Evolutionary conservation across 768 basidiomycete genomes (phyloP).

Genomic region (Amylocystis lapponica): DNA sequence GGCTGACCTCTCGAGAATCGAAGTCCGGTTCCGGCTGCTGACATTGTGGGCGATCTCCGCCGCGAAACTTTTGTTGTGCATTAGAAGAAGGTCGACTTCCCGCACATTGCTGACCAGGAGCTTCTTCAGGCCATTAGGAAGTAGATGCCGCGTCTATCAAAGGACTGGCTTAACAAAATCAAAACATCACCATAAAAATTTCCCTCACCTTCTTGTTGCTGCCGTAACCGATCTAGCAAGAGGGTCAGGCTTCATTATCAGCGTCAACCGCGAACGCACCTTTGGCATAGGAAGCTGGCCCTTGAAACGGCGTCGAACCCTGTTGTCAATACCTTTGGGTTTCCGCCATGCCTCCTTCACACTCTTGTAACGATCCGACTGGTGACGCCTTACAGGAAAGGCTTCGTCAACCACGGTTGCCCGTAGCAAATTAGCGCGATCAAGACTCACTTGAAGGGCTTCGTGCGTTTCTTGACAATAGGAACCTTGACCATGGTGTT

Average conservation of each 20-base stretch:
- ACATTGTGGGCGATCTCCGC: slow-evolving; percentile 97
- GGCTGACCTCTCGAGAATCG: slow-evolving; percentile 84
- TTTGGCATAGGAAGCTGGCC: slow-evolving; percentile 96
- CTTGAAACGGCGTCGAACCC: slow-evolving; percentile 92
- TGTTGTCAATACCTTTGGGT: slow-evolving; percentile 99
- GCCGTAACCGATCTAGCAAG: slow-evolving; percentile 71
- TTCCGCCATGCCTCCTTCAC: slow-evolving; percentile 99
- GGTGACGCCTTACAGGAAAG: slow-evolving; percentile 73
- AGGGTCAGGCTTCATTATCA: slow-evolving; percentile 1
- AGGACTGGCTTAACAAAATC: background rate
- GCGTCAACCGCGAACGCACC: slow-evolving; percentile 40
- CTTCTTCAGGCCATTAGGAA: slow-evolving; percentile 95
- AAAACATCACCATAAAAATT: background rate
- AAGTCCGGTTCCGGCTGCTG: slow-evolving; percentile 89
- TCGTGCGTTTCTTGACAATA: slow-evolving; percentile 97
- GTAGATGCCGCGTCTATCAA: slow-evolving; percentile 88
- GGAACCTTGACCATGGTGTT: slow-evolving; percentile 48
- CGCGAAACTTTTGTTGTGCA: slow-evolving; percentile 96
- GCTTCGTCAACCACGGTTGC: background rate
- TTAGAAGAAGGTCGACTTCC: slow-evolving; percentile 91
- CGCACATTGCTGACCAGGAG: slow-evolving; percentile 91
- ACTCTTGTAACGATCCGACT: slow-evolving; percentile 94
- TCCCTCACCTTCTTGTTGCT: slow-evolving; percentile 71
- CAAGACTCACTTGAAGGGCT: slow-evolving; percentile 81
- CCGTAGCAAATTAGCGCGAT: slow-evolving; percentile 1